phyloP scores from a whole-genome alignment of 2,329 filamentous ascomycete species.

The Aureobasidium subglaciale region DNA sequence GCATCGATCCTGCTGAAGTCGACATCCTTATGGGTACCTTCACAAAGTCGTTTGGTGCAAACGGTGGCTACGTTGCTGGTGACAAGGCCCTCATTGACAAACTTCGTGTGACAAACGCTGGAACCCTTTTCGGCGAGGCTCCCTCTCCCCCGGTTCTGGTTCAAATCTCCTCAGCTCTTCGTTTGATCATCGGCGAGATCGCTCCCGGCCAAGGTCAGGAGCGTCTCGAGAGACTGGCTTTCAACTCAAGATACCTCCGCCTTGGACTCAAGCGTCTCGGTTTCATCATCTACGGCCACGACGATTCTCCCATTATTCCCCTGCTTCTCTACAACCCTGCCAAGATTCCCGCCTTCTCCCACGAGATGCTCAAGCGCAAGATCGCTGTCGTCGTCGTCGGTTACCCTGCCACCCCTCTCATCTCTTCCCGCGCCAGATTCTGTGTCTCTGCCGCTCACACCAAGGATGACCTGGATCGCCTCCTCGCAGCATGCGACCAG shows the following conservation, averaged over 20 bases:
- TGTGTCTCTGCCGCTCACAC: conserved; percentile 94
- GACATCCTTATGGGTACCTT: conserved; percentile 98
- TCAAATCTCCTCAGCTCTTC: conserved; percentile 81
- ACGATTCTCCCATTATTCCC: conserved; percentile 95
- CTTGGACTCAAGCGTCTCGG: conserved; percentile 94
- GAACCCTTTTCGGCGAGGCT: conserved; percentile 78
- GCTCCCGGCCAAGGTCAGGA: conserved; percentile 89
- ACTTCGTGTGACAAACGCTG: conserved; percentile 76
- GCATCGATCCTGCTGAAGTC: conserved; percentile 76
- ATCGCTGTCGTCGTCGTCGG: conserved; percentile 96
- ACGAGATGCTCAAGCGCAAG: conserved; percentile 96
- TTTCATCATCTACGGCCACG: conserved; percentile 93
- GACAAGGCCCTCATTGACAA: conserved; percentile 91
- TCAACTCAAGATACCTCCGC: conserved; percentile 97
- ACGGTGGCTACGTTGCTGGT: conserved; percentile 88
- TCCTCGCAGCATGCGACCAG: conserved; percentile 85
- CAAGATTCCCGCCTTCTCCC: conserved; percentile 97
- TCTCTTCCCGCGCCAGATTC: conserved; percentile 90
- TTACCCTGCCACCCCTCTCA: conserved; percentile 91
- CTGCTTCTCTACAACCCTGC: conserved; percentile 95
- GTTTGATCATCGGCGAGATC: conserved; percentile 82
- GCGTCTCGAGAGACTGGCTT: conserved; percentile 87
- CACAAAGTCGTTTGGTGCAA: conserved; percentile 97
- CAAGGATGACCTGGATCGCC: conserved; percentile 91
- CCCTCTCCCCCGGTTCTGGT: conserved; percentile 81